Percentiles rank a stretch among this genome's conserved stretches.
Conservation (phyloP, 352 stramenopile species). For the Labyrinthula sp. region DNA sequence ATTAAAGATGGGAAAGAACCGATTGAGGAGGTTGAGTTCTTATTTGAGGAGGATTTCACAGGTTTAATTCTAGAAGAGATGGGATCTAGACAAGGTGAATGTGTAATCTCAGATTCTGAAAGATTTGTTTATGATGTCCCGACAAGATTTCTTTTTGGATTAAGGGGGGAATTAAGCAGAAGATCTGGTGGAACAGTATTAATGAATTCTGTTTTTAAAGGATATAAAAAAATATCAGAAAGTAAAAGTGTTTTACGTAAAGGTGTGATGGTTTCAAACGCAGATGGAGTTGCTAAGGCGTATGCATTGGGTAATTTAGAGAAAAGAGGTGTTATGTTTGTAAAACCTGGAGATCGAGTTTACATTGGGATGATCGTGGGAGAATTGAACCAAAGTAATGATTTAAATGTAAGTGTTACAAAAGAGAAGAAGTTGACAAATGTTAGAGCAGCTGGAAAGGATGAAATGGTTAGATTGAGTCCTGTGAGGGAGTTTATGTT, state of each 20-base stretch:
- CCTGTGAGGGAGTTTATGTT: conserved; percentile 72
- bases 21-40: conserved; percentile 75
- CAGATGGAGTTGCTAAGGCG: conserved; percentile 46
- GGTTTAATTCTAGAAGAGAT: conserved; percentile 89
- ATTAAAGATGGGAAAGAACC: conserved; percentile 60
- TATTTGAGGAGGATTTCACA: conserved; percentile 82
- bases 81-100: conserved; percentile 68
- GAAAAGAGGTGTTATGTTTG: conserved; percentile 79
- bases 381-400: conserved; percentile 72
- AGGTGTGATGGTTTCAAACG: conserved; percentile 51
- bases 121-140: conserved; percentile 80
- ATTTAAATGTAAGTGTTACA: conserved; percentile 93
- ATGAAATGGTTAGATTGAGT: conserved; percentile 79
- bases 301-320: conserved; percentile 75
- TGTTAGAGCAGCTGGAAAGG: conserved; percentile 73
- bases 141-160: conserved; percentile 79
- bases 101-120: conserved; percentile 59
- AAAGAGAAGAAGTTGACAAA: conserved; percentile 89
- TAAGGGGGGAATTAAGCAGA: conserved; percentile 80
- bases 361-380: conserved; percentile 94
- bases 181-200: conserved; percentile 79
- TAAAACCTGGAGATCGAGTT: conserved; percentile 66
- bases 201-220: conserved; percentile 86
- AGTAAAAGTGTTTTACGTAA: conserved; percentile 42
- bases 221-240: conserved; percentile 55